A percentile compares a stretch with the other conserved stretches of the same genome.
Evolutionary conservation across 1,284 basidiomycete genomes (phyloP).

Genomic region (Trichosporon ovoides): DNA sequence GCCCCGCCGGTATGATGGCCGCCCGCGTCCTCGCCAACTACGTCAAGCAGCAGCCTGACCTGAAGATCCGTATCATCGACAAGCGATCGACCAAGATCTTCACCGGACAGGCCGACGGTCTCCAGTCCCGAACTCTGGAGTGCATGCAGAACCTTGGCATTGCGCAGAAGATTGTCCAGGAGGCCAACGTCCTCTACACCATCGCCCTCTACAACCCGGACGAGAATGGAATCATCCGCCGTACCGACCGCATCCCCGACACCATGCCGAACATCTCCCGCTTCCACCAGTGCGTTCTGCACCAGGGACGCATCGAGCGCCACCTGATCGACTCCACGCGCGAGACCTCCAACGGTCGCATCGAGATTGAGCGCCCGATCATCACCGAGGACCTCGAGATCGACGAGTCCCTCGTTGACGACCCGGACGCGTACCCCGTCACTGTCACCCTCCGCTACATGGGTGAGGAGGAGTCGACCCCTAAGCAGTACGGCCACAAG

Average conservation of each 20-base stretch:
- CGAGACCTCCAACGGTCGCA: conserved; percentile 13
- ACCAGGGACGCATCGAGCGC: conserved; percentile 23
- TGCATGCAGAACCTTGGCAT: conserved; percentile 19
- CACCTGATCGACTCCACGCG: conserved; percentile 19
- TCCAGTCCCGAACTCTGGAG: conserved; percentile 20
- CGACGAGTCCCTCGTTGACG: conserved; percentile 17
- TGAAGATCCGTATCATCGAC: conserved; percentile 23
- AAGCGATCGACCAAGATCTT: conserved; percentile 23
- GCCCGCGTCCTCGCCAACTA: conserved; percentile 18
- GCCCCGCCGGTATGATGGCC: conserved; percentile 21
- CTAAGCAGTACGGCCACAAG: conserved; percentile 21
- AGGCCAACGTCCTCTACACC: conserved; percentile 19
- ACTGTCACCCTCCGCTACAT: conserved; percentile 18
- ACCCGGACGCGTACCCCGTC: conserved; percentile 21
- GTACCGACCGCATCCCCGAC: conserved; percentile 23
- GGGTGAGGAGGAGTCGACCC: conserved; percentile 18
- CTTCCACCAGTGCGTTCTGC: conserved; percentile 21
- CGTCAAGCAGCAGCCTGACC: conserved; percentile 16
- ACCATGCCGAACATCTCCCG: conserved; percentile 22
- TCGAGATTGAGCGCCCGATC: conserved; percentile 20
- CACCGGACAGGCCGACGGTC: conserved; percentile 23
- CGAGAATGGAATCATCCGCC: conserved; percentile 19
- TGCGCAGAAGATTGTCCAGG: conserved; percentile 14
- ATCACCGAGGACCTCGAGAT: conserved; percentile 19
- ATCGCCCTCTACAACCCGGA: conserved; percentile 23